A percentile compares a stretch with the other conserved stretches of the same genome.
phyloP scores from a whole-genome alignment of 768 basidiomycete species.

The Cubamyces sp. region DNA sequence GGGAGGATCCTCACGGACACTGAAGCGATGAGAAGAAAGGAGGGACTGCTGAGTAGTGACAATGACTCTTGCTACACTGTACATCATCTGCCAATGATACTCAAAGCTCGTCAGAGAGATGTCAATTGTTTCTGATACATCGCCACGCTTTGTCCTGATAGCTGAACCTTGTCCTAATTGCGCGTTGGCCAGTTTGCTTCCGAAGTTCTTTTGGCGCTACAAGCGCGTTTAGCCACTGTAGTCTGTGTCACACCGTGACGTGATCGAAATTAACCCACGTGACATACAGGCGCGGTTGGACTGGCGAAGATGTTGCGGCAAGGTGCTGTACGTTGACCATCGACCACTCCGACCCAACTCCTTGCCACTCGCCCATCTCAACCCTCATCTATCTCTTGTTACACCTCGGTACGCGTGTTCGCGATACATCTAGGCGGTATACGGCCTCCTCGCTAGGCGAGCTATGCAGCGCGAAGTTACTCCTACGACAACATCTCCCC shows the following conservation, averaged over 20 bases:
- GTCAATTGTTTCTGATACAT: background rate
- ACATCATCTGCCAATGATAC: constrained; percentile 24
- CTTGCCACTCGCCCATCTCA: constrained; percentile 13
- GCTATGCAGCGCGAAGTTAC: constrained; percentile 62
- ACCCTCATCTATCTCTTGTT: background rate
- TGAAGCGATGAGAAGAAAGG: constrained; percentile 37
- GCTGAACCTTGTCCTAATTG: background rate
- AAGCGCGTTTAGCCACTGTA: constrained; percentile 7
- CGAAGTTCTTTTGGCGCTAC: background rate
- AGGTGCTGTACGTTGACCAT: background rate
- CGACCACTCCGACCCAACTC: constrained; percentile 8
- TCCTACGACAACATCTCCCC: constrained; percentile 48
- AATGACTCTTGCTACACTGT: constrained; percentile 19
- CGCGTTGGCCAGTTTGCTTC: background rate
- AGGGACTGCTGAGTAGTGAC: constrained; percentile 10
- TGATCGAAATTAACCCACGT: constrained; percentile 9
- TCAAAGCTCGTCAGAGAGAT: background rate
- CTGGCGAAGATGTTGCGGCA: constrained; percentile 12
- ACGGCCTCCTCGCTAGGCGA: constrained; percentile 24
- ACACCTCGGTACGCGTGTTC: background rate
- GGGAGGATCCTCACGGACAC: constrained; percentile 80
- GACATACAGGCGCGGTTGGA: constrained; percentile 20
- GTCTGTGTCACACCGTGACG: constrained; percentile 13
- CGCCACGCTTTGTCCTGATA: background rate
- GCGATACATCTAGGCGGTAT: background rate